Evolutionary conservation across 169 alveolate genomes (phyloP), one percentile per base, ranked within the genome.

Genomic region (Plasmodium chabaudi): DNA sequence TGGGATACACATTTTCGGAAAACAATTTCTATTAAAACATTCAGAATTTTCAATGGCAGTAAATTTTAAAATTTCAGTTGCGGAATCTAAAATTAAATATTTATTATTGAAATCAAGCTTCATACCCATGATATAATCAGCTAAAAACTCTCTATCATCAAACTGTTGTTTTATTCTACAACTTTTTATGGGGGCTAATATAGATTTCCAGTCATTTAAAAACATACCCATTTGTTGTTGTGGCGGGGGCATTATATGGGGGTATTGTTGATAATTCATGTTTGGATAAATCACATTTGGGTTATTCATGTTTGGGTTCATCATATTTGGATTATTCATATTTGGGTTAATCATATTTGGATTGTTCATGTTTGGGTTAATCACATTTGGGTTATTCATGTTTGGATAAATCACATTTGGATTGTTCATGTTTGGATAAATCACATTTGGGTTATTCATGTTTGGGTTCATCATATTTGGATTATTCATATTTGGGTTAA

Each of bases 151-250:
- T 77, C 75, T 77, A 69, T 63, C 75, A 63, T 77, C 77, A 63
- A 77, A 77, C 47, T 63, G 77, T 51, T 77, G 88, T 23, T 77
- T 61, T 49, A 77, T 77, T 77, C 71, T 77, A 25, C 88, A 77
- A 77, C 70, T 27, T 77, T 77, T 63, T 27, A 77, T 27, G 12
- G 88, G 69, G 12, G 77, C 75, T 56, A 77, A 12, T 61, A 64
- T 34, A 69, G 70, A 61, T 59, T 63, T 77, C 88, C 88, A 77
- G 10, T 77, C 88, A 63, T 77, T 77, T 12, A 46, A 21, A 57
- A 77, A 77, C 88, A 77, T 63, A 6, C 51, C 42, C 88, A 77
- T 77, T 77, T 77, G 88, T 56, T 77, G 88, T 46, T 77, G 88
- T 19, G 88, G 88, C 55, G 88, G 88, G 12, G 70, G 70, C 59